Evolutionary conservation across 1,284 basidiomycete species (phyloP), one percentile per base, ranked within the genome.

Genomic region (Meripilus lineatus): DNA sequence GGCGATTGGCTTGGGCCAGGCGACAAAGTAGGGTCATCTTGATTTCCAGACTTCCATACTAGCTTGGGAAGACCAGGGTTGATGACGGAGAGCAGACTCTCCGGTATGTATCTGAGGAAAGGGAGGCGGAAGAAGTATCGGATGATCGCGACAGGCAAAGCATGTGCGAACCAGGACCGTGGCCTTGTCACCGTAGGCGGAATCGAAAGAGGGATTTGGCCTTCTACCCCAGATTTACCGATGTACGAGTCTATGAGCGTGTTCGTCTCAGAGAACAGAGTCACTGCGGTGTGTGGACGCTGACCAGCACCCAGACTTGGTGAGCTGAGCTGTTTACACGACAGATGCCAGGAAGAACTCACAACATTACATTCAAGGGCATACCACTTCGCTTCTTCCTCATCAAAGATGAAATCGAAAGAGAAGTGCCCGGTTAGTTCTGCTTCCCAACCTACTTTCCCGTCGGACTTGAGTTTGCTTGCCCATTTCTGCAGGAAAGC

Each of bases 341-440:
- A 22, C 23, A 32, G 18, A 24, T 14, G 15, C n/a, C n/a, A 17
- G 7, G 15, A 23, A 6, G 3, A 21, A 47, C 52, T 28, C 30
- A 53, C 52, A n/a, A 51, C 47, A 28, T 53, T 53, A 23, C 52
- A 53, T 33, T 53, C 52, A 1, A 53, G 30, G 3, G 42, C 36
- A 24, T 51, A 53, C 2, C 49, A 15, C 13, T 18, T 43, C 21
- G 41, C 42, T 11, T 42, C 36, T 5, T 20, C 32, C 10, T 39
- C 38, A 32, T 53, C 52, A 33, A 41, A 30, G 35, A 53, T 51
- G 32, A 53, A 53, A 38, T 53, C 52, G 45, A 53, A 53, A 44
- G 50, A 49, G 42, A 53, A 53, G 26, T 53, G 52, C 17, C 52
- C 52, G 4, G 45, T 53, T 24, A 53, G 25, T 17, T 44, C 48